These are phyloP conservation scores for Colletotrichum cordylinicola DNA, from an alignment of 2,329 filamentous ascomycete genomes.

Conservation along the genomic window DNA sequence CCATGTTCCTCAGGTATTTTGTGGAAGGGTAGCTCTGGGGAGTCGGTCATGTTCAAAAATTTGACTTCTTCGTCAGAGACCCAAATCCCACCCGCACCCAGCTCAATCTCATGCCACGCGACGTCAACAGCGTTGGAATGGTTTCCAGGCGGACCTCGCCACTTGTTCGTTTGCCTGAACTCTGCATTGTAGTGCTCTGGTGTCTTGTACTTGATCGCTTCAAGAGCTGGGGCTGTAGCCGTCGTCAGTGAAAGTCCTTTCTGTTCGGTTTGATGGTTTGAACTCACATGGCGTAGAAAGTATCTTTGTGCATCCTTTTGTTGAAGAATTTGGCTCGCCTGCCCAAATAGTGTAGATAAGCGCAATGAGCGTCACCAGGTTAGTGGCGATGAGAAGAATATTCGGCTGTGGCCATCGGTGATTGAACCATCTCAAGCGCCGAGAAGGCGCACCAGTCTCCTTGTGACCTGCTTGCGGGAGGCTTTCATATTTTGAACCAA, in stretches of 20 bases:
- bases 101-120: slow-evolving; percentile 12
- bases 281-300: slow-evolving; percentile 6
- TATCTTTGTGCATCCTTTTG: not conserved
- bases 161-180: slow-evolving; percentile 14
- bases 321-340: rapidly evolving
- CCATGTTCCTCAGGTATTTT: slow-evolving; percentile 5
- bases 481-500: not conserved
- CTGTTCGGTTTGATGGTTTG: too few species aligned
- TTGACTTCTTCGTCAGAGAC: not conserved
- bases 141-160: not conserved
- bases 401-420: not conserved
- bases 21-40: slow-evolving; percentile 4
- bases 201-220: not conserved
- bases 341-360: not conserved
- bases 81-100: slow-evolving; percentile 6
- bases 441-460: not conserved
- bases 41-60: slow-evolving; percentile 9
- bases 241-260: too few species aligned
- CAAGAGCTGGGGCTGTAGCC: slow-evolving; percentile 1
- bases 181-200: slow-evolving; percentile 9
- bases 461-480: slow-evolving; percentile 1
- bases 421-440: not conserved
- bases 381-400: not conserved
- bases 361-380: not conserved
- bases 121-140: slow-evolving; percentile 7